Conservation (phyloP, 495 filamentous ascomycete genomes). For the Bombardia bombarda region DNA sequence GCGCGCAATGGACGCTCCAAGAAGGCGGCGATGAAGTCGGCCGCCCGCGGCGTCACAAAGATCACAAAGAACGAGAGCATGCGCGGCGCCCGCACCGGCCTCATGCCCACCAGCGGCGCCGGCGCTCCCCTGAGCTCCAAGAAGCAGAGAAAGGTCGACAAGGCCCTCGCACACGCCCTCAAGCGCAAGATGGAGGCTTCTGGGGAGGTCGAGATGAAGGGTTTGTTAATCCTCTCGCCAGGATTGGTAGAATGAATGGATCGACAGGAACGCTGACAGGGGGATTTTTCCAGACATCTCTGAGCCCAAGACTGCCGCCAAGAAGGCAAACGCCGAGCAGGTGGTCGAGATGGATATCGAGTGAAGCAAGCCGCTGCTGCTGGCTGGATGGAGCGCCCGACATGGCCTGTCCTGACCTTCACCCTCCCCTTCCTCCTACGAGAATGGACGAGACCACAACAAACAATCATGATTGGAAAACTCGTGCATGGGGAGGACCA, state of each 20-base stretch:
- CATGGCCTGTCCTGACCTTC: too few relatives aligned
- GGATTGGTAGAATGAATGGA: neutral
- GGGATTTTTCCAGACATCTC: too few relatives aligned
- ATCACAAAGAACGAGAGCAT: slow-evolving; percentile 24
- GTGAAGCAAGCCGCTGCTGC: neutral
- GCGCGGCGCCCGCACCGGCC: slow-evolving; percentile 29
- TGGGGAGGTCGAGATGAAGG: slow-evolving; percentile 34
- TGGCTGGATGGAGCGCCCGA: too few relatives aligned
- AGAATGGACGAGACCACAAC: too few relatives aligned
- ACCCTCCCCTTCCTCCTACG: too few relatives aligned
- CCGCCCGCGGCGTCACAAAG: slow-evolving; percentile 11
- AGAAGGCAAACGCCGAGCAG: neutral
- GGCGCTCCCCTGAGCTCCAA: slow-evolving; percentile 31
- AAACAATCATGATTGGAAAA: too few relatives aligned
- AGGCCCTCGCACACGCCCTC: slow-evolving; percentile 29
- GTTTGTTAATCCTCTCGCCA: slow-evolving; percentile 7
- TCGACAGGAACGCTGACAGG: too few relatives aligned
- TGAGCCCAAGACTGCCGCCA: neutral
- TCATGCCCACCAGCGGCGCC: slow-evolving; percentile 37
- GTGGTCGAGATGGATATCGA: neutral
- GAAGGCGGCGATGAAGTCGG: slow-evolving; percentile 14
- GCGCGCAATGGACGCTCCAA: slow-evolving; percentile 27
- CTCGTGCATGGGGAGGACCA: too few relatives aligned
- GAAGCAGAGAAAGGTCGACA: slow-evolving; percentile 36
- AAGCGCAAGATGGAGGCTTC: slow-evolving; percentile 33